These are phyloP conservation scores for Penicillium sumatraense DNA, from an alignment of 2,329 filamentous ascomycete genomes.

Conservation along the genomic window DNA sequence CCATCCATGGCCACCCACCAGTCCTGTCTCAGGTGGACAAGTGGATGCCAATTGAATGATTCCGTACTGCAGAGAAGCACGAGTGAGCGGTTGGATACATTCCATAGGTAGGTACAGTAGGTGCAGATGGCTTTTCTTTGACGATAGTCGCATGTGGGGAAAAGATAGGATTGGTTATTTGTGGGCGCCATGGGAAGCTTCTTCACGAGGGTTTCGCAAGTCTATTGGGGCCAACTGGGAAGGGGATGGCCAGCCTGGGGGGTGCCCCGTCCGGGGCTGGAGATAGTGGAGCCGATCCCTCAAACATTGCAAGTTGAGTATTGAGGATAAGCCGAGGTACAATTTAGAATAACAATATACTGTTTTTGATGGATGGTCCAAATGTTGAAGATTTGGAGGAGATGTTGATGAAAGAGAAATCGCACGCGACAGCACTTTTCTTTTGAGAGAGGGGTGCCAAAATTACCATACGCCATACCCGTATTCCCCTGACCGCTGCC, in stretches of 20 bases:
- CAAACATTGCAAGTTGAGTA: background rate
- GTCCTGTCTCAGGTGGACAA: background rate
- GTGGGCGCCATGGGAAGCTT: constrained; percentile 12
- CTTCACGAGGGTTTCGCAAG: constrained; percentile 1
- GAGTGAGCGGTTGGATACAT: background rate
- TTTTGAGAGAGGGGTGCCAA: constrained; percentile 2
- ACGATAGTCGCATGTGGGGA: constrained; percentile 14
- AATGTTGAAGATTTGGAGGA: constrained; percentile 2
- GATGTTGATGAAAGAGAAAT: background rate
- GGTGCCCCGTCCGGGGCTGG: constrained; percentile 2
- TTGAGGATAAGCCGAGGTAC: background rate
- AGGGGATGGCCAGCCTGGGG: constrained; percentile 6
- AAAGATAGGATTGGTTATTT: constrained; percentile 1
- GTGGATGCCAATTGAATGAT: background rate
- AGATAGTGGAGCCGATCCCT: constrained; percentile 9
- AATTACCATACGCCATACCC: constrained; percentile 15
- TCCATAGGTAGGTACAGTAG: constrained; percentile 12
- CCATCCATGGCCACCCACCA: background rate
- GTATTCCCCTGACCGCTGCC: too few relatives aligned
- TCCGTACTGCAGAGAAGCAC: background rate
- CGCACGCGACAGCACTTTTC: background rate
- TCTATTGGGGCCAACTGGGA: too few relatives aligned
- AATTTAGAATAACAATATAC: background rate
- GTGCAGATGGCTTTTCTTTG: constrained; percentile 14
- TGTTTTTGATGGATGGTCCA: background rate